Evolutionary conservation across 2,329 filamentous ascomycete genomes (phyloP).

Genomic region (Claviceps humidiphila): DNA sequence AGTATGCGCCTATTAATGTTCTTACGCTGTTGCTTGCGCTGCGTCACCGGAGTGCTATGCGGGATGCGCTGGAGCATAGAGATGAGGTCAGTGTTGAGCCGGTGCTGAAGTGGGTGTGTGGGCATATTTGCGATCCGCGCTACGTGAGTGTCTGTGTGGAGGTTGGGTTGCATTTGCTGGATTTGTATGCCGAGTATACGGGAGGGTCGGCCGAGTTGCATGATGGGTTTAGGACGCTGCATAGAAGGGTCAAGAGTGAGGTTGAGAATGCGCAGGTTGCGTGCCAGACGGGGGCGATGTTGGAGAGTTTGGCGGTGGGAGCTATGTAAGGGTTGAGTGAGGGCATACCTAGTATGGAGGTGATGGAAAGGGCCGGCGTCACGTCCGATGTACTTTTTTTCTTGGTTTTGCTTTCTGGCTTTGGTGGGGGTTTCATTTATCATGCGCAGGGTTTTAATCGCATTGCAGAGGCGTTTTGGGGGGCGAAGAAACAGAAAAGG

Average conservation of each 20-base stretch:
- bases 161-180: slow-evolving; percentile 66
- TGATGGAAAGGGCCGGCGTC: background rate
- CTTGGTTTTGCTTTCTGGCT: background rate
- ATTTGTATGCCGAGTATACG: slow-evolving; percentile 74
- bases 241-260: slow-evolving; percentile 58
- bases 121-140: slow-evolving; percentile 69
- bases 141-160: slow-evolving; percentile 74
- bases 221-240: slow-evolving; percentile 53
- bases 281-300: slow-evolving; percentile 72
- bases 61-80: slow-evolving; percentile 64
- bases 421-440: background rate
- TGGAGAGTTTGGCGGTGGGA: slow-evolving; percentile 49
- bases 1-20: slow-evolving; percentile 47
- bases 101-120: slow-evolving; percentile 69
- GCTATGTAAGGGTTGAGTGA: background rate
- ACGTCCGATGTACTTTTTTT: background rate
- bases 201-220: slow-evolving; percentile 63
- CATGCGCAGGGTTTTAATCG: background rate
- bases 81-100: slow-evolving; percentile 74
- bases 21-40: slow-evolving; percentile 74
- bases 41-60: slow-evolving; percentile 74
- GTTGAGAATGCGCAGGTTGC: slow-evolving; percentile 77
- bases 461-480: slow-evolving; percentile 7
- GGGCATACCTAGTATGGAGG: background rate
- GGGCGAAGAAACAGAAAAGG: background rate